Percentiles rank a stretch among this genome's conserved stretches.
These are phyloP conservation scores for Colletotrichum salicis DNA, from an alignment of 2,329 filamentous ascomycete species.

Conservation along the genomic window DNA sequence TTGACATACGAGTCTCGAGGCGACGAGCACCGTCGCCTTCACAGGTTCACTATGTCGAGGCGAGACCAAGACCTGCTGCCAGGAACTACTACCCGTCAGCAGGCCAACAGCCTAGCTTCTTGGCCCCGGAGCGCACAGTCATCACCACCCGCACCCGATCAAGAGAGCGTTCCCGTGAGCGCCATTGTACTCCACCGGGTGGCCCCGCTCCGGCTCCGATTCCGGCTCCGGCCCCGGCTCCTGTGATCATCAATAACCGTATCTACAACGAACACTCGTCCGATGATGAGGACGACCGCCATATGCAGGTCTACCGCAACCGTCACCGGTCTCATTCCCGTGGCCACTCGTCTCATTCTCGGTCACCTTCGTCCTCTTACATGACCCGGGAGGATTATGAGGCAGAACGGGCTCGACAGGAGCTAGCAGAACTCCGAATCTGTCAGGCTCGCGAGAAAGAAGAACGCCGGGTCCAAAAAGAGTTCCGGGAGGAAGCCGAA, in stretches of 20 bases:
- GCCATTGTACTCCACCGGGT: slow-evolving; percentile 54
- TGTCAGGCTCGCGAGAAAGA: slow-evolving; percentile 52
- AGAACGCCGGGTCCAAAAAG: slow-evolving; percentile 52
- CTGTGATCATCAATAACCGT: slow-evolving; percentile 68
- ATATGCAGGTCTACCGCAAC: slow-evolving; percentile 43
- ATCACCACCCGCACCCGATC: slow-evolving; percentile 54
- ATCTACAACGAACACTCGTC: slow-evolving; percentile 62
- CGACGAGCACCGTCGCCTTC: slow-evolving; percentile 53
- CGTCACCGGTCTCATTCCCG: slow-evolving; percentile 43
- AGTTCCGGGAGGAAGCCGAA: slow-evolving; percentile 59
- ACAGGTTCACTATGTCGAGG: slow-evolving; percentile 59
- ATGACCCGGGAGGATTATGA: slow-evolving; percentile 57
- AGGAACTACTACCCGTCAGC: slow-evolving; percentile 52
- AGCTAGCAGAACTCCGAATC: slow-evolving; percentile 59
- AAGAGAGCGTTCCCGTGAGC: slow-evolving; percentile 57
- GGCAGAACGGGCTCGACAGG: slow-evolving; percentile 50
- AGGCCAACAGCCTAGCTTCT: slow-evolving; percentile 48
- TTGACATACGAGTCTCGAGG: slow-evolving; percentile 59
- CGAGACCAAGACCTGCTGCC: slow-evolving; percentile 49
- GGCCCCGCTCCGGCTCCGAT: slow-evolving; percentile 40
- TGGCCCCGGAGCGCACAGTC: slow-evolving; percentile 59
- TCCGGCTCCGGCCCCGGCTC: slow-evolving; percentile 47
- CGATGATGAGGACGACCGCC: slow-evolving; percentile 51
- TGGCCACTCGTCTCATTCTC: slow-evolving; percentile 42
- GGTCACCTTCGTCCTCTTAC: slow-evolving; percentile 49